Percentiles rank a stretch among this genome's conserved stretches.
Evolutionary conservation across 164 flowering plant genomes (phyloP).

Genomic region (Hamamelis virginiana): DNA sequence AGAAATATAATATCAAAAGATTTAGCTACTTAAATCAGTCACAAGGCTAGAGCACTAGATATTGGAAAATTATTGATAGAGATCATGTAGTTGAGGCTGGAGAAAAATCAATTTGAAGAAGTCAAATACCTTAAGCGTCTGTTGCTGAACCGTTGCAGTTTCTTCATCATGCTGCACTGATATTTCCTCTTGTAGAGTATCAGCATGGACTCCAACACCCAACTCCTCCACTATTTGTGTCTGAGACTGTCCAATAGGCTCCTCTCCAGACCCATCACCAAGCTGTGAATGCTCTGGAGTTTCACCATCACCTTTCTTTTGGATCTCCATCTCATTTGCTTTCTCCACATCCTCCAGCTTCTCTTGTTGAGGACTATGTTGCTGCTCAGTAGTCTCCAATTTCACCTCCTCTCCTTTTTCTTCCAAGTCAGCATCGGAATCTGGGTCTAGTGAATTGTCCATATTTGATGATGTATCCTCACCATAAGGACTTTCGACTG

Average conservation of each 20-base stretch:
- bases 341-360: slow-evolving; percentile 31
- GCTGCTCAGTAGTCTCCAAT: slow-evolving; percentile 24
- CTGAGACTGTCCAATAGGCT: slow-evolving; percentile 24
- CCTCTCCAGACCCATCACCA: slow-evolving; percentile 34
- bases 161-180: slow-evolving; percentile 14
- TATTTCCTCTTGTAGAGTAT: not conserved
- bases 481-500: slow-evolving; percentile 46
- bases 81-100: not conserved
- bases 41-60: too few relatives aligned
- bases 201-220: slow-evolving; percentile 14
- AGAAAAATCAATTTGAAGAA: not conserved
- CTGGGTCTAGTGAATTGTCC: slow-evolving; percentile 48
- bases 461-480: slow-evolving; percentile 64
- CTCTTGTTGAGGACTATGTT: slow-evolving; percentile 25
- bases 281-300: slow-evolving; percentile 28
- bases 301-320: slow-evolving; percentile 30
- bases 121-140: slow-evolving; percentile 32
- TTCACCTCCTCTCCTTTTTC: slow-evolving; percentile 41
- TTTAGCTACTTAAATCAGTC: too few relatives aligned
- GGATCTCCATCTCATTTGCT: slow-evolving; percentile 32
- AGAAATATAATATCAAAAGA: too few relatives aligned
- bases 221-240: slow-evolving; percentile 26
- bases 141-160: slow-evolving; percentile 25
- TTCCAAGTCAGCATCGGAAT: slow-evolving; percentile 55
- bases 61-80: too few relatives aligned